Percentiles rank a stretch among this genome's conserved stretches.
Evolutionary conservation across 1,139 yeast genomes (phyloP).

Genomic region (Barnettozyma hawaiiensis): DNA sequence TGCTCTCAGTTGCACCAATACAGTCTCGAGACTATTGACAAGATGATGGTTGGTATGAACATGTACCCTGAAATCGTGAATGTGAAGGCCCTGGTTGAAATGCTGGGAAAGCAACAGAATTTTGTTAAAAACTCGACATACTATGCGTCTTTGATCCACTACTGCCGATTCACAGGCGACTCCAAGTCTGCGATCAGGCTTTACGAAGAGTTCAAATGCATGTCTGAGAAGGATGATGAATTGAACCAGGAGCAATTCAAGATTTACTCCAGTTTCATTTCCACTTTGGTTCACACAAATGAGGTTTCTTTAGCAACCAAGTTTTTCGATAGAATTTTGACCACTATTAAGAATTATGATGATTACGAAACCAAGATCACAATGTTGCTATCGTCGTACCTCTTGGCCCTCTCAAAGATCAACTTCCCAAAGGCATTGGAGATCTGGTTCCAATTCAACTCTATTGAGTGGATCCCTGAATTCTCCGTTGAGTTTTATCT

Average conservation of each 20-base stretch:
- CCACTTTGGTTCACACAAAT: conserved; percentile 45
- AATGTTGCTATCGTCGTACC: conserved; percentile 30
- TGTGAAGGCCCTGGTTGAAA: conserved; percentile 22
- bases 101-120: conserved; percentile 24
- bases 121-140: conserved; percentile 28
- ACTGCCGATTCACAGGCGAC: conserved; percentile 31
- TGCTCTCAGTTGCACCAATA: conserved; percentile 31
- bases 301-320: conserved; percentile 47
- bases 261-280: conserved; percentile 46
- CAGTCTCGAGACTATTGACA: conserved; percentile 28
- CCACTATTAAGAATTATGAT: conserved; percentile 29
- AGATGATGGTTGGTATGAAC: conserved; percentile 31
- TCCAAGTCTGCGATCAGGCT: conserved; percentile 26
- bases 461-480: conserved; percentile 35
- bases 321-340: conserved; percentile 42
- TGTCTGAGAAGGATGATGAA: conserved; percentile 15
- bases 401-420: conserved; percentile 29
- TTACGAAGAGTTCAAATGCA: conserved; percentile 31
- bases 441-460: conserved; percentile 31
- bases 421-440: conserved; percentile 30
- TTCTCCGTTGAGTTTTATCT: conserved; percentile 35
- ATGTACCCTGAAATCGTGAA: conserved; percentile 31
- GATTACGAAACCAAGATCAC: conserved; percentile 28
- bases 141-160: conserved; percentile 30
- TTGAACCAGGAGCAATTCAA: conserved; percentile 35